These are phyloP conservation scores for Epipyxis sp. DNA, from an alignment of 108 stramenopile genomes.

Conservation along the genomic window DNA sequence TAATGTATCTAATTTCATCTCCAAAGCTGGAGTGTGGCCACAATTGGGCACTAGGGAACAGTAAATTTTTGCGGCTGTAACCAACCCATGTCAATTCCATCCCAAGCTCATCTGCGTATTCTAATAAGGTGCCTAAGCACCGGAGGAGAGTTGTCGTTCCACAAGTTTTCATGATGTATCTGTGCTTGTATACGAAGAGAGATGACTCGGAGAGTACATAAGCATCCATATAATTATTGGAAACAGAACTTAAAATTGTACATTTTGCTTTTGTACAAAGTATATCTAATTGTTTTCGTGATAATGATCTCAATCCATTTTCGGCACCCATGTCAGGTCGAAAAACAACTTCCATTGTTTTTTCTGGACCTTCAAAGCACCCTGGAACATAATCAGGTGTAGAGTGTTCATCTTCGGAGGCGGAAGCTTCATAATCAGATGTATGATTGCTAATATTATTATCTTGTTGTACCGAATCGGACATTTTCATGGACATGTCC, in stretches of 20 bases:
- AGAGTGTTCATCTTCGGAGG: background rate
- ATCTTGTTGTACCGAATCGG: background rate
- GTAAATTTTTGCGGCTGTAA: conserved; percentile 97
- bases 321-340: conserved; percentile 53
- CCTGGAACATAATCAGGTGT: conserved; percentile 28
- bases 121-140: conserved; percentile 83
- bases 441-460: background rate
- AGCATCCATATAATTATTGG: conserved; percentile 90
- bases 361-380: conserved; percentile 65
- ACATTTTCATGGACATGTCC: background rate
- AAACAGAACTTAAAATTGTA: conserved; percentile 83
- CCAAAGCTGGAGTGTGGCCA: conserved; percentile 60
- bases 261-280: conserved; percentile 89
- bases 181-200: conserved; percentile 97
- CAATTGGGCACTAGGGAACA: conserved; percentile 85
- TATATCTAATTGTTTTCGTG: conserved; percentile 72
- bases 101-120: conserved; percentile 71
- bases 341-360: conserved; percentile 68
- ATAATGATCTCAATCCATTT: conserved; percentile 74
- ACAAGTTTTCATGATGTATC: conserved; percentile 98
- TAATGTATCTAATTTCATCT: conserved; percentile 44
- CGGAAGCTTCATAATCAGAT: background rate
- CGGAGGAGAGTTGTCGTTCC: conserved; percentile 98
- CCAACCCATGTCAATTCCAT: conserved; percentile 97
- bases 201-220: conserved; percentile 93